A percentile compares a stretch with the other conserved stretches of the same genome.
phyloP scores from a whole-genome alignment of 2,329 filamentous ascomycete species.

The Drechslerella dactyloides region DNA sequence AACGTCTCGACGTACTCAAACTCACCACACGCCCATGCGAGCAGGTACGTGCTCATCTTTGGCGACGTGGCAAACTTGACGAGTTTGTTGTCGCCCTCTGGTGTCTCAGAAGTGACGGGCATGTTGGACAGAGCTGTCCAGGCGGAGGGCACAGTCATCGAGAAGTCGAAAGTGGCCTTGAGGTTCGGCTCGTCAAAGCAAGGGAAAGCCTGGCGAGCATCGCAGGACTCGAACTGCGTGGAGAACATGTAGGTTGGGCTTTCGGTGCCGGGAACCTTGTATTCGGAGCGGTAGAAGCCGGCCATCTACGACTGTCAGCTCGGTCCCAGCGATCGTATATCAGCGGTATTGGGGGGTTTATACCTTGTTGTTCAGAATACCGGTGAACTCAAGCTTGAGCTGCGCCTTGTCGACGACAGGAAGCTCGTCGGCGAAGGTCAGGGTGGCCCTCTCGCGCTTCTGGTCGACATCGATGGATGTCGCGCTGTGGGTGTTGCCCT shows the following conservation, averaged over 20 bases:
- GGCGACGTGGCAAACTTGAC: constrained; percentile 84
- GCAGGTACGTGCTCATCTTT: constrained; percentile 85
- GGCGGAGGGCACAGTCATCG: constrained; percentile 87
- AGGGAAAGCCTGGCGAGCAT: constrained; percentile 91
- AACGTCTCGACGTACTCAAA: constrained; percentile 95
- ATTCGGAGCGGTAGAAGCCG: constrained; percentile 92
- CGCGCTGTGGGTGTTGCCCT: constrained; percentile 65
- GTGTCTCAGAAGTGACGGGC: constrained; percentile 77
- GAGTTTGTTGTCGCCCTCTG: constrained; percentile 65
- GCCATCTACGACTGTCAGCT: constrained; percentile 66
- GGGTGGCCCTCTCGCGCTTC: constrained; percentile 79
- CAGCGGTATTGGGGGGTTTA: constrained; percentile 21
- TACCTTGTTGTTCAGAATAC: constrained; percentile 77
- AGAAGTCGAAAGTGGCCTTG: constrained; percentile 93
- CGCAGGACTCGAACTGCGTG: constrained; percentile 96
- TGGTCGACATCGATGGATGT: constrained; percentile 77
- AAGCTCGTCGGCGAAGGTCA: constrained; percentile 76
- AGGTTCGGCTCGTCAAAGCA: constrained; percentile 98
- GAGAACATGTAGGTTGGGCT: constrained; percentile 71
- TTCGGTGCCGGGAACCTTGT: constrained; percentile 68
- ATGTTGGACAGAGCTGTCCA: constrained; percentile 76
- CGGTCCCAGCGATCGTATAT: not conserved
- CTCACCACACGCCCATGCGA: constrained; percentile 94
- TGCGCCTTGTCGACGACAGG: constrained; percentile 70
- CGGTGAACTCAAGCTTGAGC: constrained; percentile 76